Evolutionary conservation across 2,329 filamentous ascomycete species (phyloP).

Genomic region (Dactylonectria estremocensis): DNA sequence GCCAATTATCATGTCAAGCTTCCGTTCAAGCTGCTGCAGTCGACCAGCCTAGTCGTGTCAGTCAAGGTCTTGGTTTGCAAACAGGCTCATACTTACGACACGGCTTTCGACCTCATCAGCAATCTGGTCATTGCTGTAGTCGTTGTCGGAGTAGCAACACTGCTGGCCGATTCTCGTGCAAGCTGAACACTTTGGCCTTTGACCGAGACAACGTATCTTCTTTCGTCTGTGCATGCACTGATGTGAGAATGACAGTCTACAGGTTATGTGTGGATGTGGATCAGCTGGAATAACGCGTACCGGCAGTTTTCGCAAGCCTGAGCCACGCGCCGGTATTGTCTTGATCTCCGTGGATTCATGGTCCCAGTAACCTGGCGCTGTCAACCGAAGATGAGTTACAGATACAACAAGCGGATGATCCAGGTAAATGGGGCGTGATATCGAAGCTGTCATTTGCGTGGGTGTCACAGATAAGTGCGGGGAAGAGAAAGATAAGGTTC

Average conservation of each 20-base stretch:
- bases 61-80: rapidly evolving
- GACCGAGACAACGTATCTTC: conserved; percentile 37
- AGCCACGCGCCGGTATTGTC: conserved; percentile 32
- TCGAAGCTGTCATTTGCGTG: neutral
- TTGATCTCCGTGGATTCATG: conserved; percentile 28
- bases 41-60: conserved; percentile 25
- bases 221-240: conserved; percentile 22
- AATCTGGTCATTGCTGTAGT: neutral
- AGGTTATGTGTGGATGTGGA: neutral
- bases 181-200: conserved; percentile 35
- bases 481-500: neutral
- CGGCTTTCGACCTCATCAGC: neutral
- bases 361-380: neutral
- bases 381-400: neutral
- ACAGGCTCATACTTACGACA: conserved; percentile 12
- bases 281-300: neutral
- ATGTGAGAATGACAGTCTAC: neutral
- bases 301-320: conserved; percentile 37
- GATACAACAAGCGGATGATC: neutral
- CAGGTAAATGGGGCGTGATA: neutral
- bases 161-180: conserved; percentile 29
- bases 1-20: conserved; percentile 32
- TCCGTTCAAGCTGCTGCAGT: conserved; percentile 34
- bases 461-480: neutral
- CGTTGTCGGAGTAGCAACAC: conserved; percentile 18